Percentiles rank a stretch among this genome's conserved stretches.
Conservation (phyloP, 208 protist genomes). For the Polymyxa betae region DNA sequence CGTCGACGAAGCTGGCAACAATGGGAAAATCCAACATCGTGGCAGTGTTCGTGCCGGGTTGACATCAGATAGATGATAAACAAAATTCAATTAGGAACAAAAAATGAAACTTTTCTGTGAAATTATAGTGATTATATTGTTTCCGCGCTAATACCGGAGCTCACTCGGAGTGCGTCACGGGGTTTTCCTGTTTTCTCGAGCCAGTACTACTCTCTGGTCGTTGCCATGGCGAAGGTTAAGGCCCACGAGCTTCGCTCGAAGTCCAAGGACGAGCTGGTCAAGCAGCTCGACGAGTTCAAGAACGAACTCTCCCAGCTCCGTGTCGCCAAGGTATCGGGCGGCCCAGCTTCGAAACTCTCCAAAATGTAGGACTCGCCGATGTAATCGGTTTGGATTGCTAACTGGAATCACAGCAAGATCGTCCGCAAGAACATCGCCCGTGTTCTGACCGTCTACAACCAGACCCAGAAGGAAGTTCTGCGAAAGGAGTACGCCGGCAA, state of each 20-base stretch:
- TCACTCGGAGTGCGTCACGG: conserved; percentile 18
- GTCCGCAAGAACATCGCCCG: conserved; percentile 94
- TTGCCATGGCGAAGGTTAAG: conserved; percentile 70
- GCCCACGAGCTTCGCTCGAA: conserved; percentile 85
- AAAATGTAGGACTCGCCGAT: conserved; percentile 77
- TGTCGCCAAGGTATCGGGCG: conserved; percentile 90
- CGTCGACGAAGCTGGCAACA: background rate
- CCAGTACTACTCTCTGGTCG: background rate
- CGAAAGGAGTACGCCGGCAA: conserved; percentile 88
- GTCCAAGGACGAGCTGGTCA: conserved; percentile 92
- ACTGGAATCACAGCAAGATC: conserved; percentile 72
- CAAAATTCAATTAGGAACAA: no score
- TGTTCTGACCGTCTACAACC: conserved; percentile 94
- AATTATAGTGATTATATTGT: background rate
- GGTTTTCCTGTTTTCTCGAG: background rate
- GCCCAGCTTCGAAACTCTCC: conserved; percentile 83
- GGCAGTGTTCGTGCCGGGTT: background rate
- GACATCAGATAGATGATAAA: background rate
- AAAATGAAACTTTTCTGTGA: no score
- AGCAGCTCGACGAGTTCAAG: conserved; percentile 93
- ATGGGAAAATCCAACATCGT: background rate
- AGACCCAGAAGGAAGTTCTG: conserved; percentile 86
- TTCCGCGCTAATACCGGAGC: background rate
- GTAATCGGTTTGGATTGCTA: background rate
- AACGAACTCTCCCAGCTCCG: conserved; percentile 93